These are phyloP conservation scores for Beauveria sp. DNA, from an alignment of 2,329 filamentous ascomycete genomes.

Conservation along the genomic window DNA sequence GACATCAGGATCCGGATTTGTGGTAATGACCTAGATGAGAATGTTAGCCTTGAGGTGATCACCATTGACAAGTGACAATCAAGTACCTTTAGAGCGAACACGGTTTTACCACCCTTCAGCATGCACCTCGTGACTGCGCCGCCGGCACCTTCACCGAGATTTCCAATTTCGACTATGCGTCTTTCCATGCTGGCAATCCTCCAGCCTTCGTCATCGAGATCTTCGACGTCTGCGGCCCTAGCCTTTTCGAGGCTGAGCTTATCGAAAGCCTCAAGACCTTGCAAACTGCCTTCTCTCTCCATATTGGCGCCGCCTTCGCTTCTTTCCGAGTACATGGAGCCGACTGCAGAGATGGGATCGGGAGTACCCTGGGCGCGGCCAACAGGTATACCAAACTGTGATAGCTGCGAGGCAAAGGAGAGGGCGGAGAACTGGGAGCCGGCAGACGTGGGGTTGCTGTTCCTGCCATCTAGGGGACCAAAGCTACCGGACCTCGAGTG, in stretches of 20 bases:
- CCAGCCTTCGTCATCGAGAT: conserved; percentile 93
- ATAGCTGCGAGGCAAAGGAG: conserved; percentile 68
- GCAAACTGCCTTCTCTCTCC: conserved; percentile 76
- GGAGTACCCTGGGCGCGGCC: conserved; percentile 60
- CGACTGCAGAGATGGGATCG: conserved; percentile 83
- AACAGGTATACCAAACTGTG: conserved; percentile 60
- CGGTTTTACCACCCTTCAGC: conserved; percentile 82
- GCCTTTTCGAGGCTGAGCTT: conserved; percentile 76
- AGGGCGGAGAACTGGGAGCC: conserved; percentile 80
- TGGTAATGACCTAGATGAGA: conserved; percentile 75
- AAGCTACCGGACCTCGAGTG: conserved; percentile 82
- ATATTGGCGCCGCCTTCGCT: conserved; percentile 68
- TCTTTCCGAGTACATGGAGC: conserved; percentile 73
- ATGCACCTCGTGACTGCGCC: conserved; percentile 89
- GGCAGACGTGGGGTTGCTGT: conserved; percentile 75
- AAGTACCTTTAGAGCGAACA: conserved; percentile 89
- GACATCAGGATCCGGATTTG: conserved; percentile 93
- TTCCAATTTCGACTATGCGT: conserved; percentile 80
- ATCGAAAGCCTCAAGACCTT: conserved; percentile 70
- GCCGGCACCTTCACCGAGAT: conserved; percentile 87
- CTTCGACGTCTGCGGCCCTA: conserved; percentile 80
- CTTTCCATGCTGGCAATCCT: conserved; percentile 83
- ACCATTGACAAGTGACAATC: neutral
- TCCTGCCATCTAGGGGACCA: conserved; percentile 64
- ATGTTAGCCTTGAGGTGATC: conserved; percentile 13